A percentile compares a stretch with the other conserved stretches of the same genome.
Evolutionary conservation across 495 filamentous ascomycete species (phyloP).

Genomic region (Xanthoparmelia taractica): DNA sequence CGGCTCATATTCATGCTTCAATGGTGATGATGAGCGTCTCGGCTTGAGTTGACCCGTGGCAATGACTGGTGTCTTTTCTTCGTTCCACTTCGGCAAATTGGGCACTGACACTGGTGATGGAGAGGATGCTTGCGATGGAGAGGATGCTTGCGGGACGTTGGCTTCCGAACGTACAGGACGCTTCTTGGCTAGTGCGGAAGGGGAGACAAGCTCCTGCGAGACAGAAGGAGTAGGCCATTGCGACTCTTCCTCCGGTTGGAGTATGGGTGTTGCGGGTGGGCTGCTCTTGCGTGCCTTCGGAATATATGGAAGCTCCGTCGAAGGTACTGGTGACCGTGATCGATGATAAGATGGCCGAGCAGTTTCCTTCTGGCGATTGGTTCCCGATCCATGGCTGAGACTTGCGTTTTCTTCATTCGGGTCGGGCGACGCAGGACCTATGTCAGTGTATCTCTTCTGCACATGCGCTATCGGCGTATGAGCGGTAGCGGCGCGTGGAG

Average conservation of each 20-base stretch:
- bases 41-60: slow-evolving; percentile 36
- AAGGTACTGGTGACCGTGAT: slow-evolving; percentile 51
- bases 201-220: not conserved
- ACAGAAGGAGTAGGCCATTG: slow-evolving; percentile 13
- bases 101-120: slow-evolving; percentile 48
- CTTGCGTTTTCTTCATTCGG: not conserved
- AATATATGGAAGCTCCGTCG: slow-evolving; percentile 49
- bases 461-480: not conserved
- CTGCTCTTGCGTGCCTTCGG: slow-evolving; percentile 47
- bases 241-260: slow-evolving; percentile 20
- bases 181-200: slow-evolving; percentile 15
- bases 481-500: not conserved
- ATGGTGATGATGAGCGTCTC: slow-evolving; percentile 76
- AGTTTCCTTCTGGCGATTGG: slow-evolving; percentile 4
- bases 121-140: slow-evolving; percentile 40
- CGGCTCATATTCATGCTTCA: slow-evolving; percentile 96
- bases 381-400: slow-evolving; percentile 6
- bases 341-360: slow-evolving; percentile 35
- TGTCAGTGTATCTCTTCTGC: not conserved
- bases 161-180: slow-evolving; percentile 8
- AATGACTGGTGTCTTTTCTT: slow-evolving; percentile 44
- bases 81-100: slow-evolving; percentile 45
- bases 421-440: slow-evolving; percentile 1
- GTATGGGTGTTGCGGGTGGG: slow-evolving; percentile 31
- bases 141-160: slow-evolving; percentile 33